phyloP scores from a whole-genome alignment of 495 filamentous ascomycete species.

The Aspergillus panamensis region DNA sequence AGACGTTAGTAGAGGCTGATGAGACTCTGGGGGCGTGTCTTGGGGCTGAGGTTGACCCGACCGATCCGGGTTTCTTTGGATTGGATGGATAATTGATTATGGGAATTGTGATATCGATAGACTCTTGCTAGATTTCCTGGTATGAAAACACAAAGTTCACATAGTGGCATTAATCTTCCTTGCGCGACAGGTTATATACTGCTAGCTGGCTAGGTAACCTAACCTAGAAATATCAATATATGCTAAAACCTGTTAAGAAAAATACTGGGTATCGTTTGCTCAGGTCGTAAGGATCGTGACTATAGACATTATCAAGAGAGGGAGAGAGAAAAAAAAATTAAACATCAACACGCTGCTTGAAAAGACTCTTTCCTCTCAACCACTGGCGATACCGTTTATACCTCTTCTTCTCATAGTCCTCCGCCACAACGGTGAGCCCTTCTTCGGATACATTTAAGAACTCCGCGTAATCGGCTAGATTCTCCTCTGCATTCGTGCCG shows the following conservation, averaged over 20 bases:
- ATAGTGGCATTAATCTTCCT: too few species aligned
- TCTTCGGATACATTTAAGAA: conserved; percentile 74
- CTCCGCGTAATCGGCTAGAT: conserved; percentile 69
- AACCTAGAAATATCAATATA: neutral
- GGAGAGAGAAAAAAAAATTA: conserved; percentile 21
- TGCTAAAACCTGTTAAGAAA: neutral
- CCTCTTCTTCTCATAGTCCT: conserved; percentile 82
- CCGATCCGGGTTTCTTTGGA: conserved; percentile 19
- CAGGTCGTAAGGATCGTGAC: neutral
- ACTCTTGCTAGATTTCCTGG: too few species aligned
- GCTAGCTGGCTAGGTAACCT: too few species aligned
- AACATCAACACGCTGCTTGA: conserved; percentile 79
- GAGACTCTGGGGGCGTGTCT: conserved; percentile 31
- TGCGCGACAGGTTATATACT: too few species aligned
- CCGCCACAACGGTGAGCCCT: conserved; percentile 79
- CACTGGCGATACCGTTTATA: conserved; percentile 96
- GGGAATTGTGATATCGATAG: neutral
- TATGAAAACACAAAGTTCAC: neutral
- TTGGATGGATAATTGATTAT: neutral
- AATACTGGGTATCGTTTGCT: neutral
- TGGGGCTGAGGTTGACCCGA: conserved; percentile 17
- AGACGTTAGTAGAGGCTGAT: conserved; percentile 38
- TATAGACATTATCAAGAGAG: neutral
- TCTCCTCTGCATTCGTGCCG: conserved; percentile 54
- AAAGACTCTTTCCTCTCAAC: conserved; percentile 86